These are phyloP conservation scores for Leccinum subatratum DNA, from an alignment of 1,284 basidiomycete genomes.

Conservation along the genomic window DNA sequence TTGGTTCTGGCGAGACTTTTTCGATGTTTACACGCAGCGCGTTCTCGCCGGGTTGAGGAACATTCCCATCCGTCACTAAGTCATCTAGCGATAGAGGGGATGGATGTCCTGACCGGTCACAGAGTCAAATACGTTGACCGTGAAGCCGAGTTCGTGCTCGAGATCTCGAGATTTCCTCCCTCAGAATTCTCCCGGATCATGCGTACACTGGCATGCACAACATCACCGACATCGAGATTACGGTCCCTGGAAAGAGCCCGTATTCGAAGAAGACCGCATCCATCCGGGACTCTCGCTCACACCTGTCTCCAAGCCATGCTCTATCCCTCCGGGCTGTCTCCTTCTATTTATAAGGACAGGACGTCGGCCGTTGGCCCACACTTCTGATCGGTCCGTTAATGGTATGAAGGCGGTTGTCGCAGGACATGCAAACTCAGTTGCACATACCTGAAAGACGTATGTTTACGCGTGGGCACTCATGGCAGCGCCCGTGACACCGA, in stretches of 20 bases:
- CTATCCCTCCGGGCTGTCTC: conserved; percentile 59
- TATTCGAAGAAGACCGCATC: conserved; percentile 44
- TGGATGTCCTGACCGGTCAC: conserved; percentile 7
- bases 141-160: conserved; percentile 65
- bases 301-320: conserved; percentile 57
- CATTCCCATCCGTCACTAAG: conserved; percentile 62
- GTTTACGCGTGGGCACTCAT: conserved; percentile 95
- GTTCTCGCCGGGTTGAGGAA: conserved; percentile 45
- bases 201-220: conserved; percentile 55
- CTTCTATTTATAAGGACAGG: conserved; percentile 65
- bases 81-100: conserved; percentile 6
- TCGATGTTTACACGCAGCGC: conserved; percentile 60
- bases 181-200: conserved; percentile 62
- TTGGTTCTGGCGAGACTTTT: conserved; percentile 70
- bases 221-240: conserved; percentile 66
- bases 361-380: conserved; percentile 45
- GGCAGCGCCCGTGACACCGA: conserved; percentile 88
- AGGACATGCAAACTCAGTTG: too few relatives aligned
- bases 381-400: conserved; percentile 15
- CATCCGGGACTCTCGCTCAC: conserved; percentile 56
- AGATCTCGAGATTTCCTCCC: conserved; percentile 61
- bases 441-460: conserved; percentile 39
- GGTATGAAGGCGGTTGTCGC: too few relatives aligned
- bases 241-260: conserved; percentile 38
- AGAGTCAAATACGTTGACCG: conserved; percentile 66